Evolutionary conservation across 345 rosid species (phyloP).

Genomic region (Gossypium mustelinum): DNA sequence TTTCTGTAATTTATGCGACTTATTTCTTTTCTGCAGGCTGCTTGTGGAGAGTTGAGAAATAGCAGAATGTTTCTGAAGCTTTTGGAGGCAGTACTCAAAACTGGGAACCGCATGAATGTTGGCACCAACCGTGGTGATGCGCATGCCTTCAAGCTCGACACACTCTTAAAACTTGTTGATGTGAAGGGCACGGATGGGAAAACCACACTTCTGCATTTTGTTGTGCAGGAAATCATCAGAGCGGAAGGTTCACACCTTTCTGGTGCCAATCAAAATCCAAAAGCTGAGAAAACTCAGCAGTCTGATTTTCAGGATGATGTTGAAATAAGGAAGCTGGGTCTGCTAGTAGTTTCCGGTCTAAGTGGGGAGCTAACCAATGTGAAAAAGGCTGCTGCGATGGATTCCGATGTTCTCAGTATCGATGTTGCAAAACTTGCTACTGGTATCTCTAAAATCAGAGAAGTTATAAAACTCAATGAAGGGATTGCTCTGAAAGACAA

Average conservation of each 20-base stretch:
- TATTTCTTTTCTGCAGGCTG: conserved; percentile 44
- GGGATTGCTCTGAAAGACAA: conserved; percentile 28
- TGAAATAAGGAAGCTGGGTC: conserved; percentile 71
- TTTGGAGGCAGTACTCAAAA: conserved; percentile 85
- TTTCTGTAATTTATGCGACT: conserved; percentile 11
- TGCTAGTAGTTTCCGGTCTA: conserved; percentile 75
- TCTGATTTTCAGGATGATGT: conserved; percentile 54
- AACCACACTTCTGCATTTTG: conserved; percentile 86
- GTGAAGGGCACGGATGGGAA: conserved; percentile 86
- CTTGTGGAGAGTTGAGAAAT: conserved; percentile 69
- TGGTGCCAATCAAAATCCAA: conserved; percentile 27
- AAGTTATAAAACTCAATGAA: conserved; percentile 40
- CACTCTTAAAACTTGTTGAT: conserved; percentile 80
- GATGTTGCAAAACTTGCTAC: conserved; percentile 51
- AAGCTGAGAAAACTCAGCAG: conserved; percentile 33
- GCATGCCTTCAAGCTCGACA: conserved; percentile 92
- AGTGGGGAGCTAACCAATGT: conserved; percentile 76
- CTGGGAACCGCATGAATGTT: conserved; percentile 91
- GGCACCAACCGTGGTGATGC: conserved; percentile 96
- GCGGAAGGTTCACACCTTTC: conserved; percentile 69
- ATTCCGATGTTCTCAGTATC: conserved; percentile 51
- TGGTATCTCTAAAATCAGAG: conserved; percentile 55
- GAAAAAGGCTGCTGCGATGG: conserved; percentile 91
- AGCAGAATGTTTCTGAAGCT: conserved; percentile 87
- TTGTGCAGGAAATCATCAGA: conserved; percentile 81